These are phyloP conservation scores for Fusarium nodosum DNA, from an alignment of 2,329 filamentous ascomycete genomes.

Conservation along the genomic window DNA sequence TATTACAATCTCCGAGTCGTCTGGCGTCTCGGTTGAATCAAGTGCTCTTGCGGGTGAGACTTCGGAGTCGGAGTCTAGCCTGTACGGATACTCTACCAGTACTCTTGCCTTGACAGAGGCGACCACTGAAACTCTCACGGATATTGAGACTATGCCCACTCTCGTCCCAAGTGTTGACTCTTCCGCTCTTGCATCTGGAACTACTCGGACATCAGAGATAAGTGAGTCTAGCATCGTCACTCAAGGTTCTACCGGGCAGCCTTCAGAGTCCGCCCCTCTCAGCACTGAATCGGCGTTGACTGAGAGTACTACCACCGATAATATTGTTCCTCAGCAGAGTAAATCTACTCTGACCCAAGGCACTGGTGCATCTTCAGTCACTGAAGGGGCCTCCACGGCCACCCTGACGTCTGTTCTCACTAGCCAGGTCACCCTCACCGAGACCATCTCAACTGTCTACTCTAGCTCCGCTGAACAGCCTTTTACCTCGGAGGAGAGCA, in stretches of 20 bases:
- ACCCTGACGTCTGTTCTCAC: slow-evolving; percentile 31
- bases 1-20: neutral
- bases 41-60: slow-evolving; percentile 32
- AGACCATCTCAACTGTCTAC: slow-evolving; percentile 18
- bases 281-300: neutral
- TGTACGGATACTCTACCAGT: slow-evolving; percentile 39
- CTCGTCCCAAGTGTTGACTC: slow-evolving; percentile 34
- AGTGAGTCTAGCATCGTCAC: slow-evolving; percentile 4
- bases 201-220: slow-evolving; percentile 9
- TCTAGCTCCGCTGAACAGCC: slow-evolving; percentile 1
- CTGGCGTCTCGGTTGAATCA: slow-evolving; percentile 6
- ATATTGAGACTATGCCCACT: slow-evolving; percentile 45
- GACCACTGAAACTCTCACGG: slow-evolving; percentile 19
- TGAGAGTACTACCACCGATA: slow-evolving; percentile 9
- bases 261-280: neutral
- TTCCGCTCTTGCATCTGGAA: slow-evolving; percentile 32
- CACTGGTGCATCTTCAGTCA: neutral
- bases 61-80: slow-evolving; percentile 14
- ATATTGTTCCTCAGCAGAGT: slow-evolving; percentile 12
- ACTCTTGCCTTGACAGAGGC: neutral
- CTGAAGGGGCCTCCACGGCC: slow-evolving; percentile 8
- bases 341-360: slow-evolving; percentile 3
- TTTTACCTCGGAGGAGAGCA: neutral
- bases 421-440: slow-evolving; percentile 20
- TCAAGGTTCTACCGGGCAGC: neutral